phyloP scores from a whole-genome alignment of 2,329 filamentous ascomycete genomes.

The Colletotrichum trifolii region DNA sequence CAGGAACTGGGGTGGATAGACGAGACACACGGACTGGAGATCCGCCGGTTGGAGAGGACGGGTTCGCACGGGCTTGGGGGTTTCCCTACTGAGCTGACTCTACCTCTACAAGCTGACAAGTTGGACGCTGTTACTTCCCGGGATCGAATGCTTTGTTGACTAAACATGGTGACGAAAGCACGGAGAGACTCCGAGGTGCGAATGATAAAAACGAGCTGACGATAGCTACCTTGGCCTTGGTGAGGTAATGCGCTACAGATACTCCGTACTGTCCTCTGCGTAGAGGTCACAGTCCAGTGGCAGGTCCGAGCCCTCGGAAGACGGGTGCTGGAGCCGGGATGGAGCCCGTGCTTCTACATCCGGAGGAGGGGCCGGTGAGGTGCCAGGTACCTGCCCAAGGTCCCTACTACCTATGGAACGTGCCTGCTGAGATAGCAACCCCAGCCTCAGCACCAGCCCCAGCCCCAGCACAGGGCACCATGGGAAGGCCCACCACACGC shows the following conservation, averaged over 20 bases:
- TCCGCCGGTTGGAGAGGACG: slow-evolving; percentile 8
- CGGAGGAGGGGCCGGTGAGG: slow-evolving; percentile 32
- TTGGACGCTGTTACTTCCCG: too few relatives aligned
- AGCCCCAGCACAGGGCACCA: too few relatives aligned
- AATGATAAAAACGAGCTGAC: too few relatives aligned
- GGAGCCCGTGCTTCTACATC: slow-evolving; percentile 25
- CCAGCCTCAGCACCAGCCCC: too few relatives aligned
- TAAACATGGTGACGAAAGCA: too few relatives aligned
- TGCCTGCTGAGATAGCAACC: too few relatives aligned
- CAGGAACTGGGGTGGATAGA: not conserved
- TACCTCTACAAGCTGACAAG: too few relatives aligned
- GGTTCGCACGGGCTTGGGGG: slow-evolving; percentile 6
- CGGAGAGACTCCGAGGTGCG: slow-evolving; percentile 8
- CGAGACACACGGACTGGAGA: slow-evolving; percentile 21
- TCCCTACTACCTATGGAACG: too few relatives aligned
- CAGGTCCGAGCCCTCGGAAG: slow-evolving; percentile 31
- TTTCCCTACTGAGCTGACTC: too few relatives aligned
- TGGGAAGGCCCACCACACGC: too few relatives aligned
- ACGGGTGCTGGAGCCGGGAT: slow-evolving; percentile 30
- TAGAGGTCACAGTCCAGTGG: not conserved
- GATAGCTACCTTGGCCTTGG: too few relatives aligned
- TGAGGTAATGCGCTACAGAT: too few relatives aligned
- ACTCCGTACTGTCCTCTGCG: not conserved
- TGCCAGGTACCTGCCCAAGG: not conserved
- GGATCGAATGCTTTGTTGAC: not conserved